Percentiles rank a stretch among this genome's conserved stretches.
Conservation (phyloP, 805 yeast species). For the Pichia occidentalis region DNA sequence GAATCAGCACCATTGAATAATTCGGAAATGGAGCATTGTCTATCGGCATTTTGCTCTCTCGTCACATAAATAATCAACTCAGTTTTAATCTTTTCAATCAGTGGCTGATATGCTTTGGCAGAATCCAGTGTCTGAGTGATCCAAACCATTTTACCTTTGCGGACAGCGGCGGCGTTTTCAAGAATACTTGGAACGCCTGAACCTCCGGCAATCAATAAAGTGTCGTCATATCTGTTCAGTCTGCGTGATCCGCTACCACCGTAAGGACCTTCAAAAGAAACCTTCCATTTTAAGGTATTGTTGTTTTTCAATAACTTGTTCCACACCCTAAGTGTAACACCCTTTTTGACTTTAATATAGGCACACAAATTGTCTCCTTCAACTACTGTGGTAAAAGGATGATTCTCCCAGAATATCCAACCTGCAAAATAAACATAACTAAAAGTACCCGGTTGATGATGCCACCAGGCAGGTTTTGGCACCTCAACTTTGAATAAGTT, state of each 20-base stretch:
- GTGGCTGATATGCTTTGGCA: constrained; percentile 35
- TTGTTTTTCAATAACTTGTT: constrained; percentile 21
- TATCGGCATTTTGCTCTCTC: constrained; percentile 20
- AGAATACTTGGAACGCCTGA: constrained; percentile 57
- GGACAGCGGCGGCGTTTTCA: constrained; percentile 32
- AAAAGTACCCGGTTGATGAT: constrained; percentile 47
- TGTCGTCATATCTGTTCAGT: constrained; percentile 40
- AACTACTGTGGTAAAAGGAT: constrained; percentile 57
- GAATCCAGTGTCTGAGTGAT: constrained; percentile 43
- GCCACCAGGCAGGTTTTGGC: constrained; percentile 46
- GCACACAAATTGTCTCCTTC: constrained; percentile 32
- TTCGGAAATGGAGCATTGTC: neutral
- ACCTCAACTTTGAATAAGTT: constrained; percentile 40
- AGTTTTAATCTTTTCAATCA: constrained; percentile 25
- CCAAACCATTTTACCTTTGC: constrained; percentile 50
- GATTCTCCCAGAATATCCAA: constrained; percentile 58
- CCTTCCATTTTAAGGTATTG: constrained; percentile 16
- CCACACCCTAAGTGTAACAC: constrained; percentile 41
- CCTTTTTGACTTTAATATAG: constrained; percentile 44
- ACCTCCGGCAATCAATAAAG: constrained; percentile 62
- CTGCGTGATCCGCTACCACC: constrained; percentile 41
- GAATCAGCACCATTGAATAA: neutral
- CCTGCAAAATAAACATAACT: constrained; percentile 51
- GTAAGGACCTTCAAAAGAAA: constrained; percentile 64
- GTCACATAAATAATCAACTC: constrained; percentile 34